Percentiles rank a stretch among this genome's conserved stretches.
Conservation (phyloP, 495 filamentous ascomycete species). For the Podospora pseudocomata region DNA sequence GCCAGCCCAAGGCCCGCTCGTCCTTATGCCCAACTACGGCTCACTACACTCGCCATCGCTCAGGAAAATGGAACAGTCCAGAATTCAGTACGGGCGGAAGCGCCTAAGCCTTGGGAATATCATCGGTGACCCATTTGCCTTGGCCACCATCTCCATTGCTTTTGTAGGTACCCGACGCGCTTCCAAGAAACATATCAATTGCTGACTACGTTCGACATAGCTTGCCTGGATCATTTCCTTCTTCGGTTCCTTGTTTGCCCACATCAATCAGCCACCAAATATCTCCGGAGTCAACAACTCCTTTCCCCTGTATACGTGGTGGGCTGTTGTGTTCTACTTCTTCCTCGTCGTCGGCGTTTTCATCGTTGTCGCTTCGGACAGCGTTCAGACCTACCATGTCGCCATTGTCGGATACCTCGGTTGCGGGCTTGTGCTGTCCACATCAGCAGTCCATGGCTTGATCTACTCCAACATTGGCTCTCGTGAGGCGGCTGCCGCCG, state of each 20-base stretch:
- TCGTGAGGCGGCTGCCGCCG: constrained; percentile 83
- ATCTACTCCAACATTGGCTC: constrained; percentile 67
- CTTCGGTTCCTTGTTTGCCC: constrained; percentile 75
- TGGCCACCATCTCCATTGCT: constrained; percentile 90
- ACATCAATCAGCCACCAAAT: constrained; percentile 31
- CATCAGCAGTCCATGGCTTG: constrained; percentile 75
- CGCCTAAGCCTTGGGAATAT: constrained; percentile 80
- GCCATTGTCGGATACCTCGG: constrained; percentile 87
- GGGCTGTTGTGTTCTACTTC: constrained; percentile 79
- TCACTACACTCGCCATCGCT: constrained; percentile 70
- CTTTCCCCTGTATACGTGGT: constrained; percentile 89
- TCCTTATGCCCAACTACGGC: constrained; percentile 69
- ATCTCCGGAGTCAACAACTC: constrained; percentile 4
- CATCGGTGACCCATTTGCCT: constrained; percentile 91
- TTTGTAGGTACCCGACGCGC: constrained; percentile 58
- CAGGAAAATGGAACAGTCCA: constrained; percentile 71
- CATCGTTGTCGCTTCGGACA: constrained; percentile 75
- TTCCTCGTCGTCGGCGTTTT: constrained; percentile 75
- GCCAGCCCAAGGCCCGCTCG: constrained; percentile 18
- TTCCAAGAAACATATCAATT: neutral
- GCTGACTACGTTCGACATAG: constrained; percentile 48
- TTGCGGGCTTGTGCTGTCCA: constrained; percentile 76
- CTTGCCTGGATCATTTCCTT: constrained; percentile 94
- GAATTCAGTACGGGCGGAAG: constrained; percentile 53
- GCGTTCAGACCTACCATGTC: constrained; percentile 80